Conservation (phyloP, 2,329 filamentous ascomycete genomes). For the Aspergillus ochraceoroseus region DNA sequence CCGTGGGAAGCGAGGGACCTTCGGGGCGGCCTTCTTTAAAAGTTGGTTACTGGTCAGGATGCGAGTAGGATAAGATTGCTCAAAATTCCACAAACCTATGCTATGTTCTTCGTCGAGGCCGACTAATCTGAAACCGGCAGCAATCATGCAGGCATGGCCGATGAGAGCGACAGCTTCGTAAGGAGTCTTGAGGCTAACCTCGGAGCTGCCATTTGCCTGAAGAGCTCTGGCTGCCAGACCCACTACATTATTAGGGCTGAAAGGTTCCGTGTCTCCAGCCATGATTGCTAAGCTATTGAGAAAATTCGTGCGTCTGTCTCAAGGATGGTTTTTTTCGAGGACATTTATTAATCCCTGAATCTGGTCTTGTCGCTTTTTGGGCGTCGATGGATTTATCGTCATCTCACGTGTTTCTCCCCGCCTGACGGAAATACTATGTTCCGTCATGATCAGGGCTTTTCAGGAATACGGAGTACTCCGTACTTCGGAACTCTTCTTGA, state of each 20-base stretch:
- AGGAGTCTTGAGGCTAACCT: constrained; percentile 41
- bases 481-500: no score
- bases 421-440: no score
- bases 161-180: constrained; percentile 82
- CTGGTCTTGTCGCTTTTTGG: no score
- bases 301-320: no score
- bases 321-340: no score
- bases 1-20: constrained; percentile 55
- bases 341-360: no score
- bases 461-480: no score
- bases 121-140: constrained; percentile 72
- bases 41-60: neutral
- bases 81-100: constrained; percentile 49
- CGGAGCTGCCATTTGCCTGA: constrained; percentile 23
- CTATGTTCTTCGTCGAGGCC: constrained; percentile 80
- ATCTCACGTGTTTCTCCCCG: no score
- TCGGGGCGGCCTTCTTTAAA: constrained; percentile 29
- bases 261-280: constrained; percentile 23
- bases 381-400: no score
- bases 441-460: no score
- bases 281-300: no score
- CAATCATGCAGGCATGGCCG: constrained; percentile 74
- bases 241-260: constrained; percentile 30
- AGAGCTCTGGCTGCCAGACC: constrained; percentile 33
- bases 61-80: neutral